Base-by-base conservation (phyloP, 345 rosid genomes). In the Eucalyptus urophylla region DNA sequence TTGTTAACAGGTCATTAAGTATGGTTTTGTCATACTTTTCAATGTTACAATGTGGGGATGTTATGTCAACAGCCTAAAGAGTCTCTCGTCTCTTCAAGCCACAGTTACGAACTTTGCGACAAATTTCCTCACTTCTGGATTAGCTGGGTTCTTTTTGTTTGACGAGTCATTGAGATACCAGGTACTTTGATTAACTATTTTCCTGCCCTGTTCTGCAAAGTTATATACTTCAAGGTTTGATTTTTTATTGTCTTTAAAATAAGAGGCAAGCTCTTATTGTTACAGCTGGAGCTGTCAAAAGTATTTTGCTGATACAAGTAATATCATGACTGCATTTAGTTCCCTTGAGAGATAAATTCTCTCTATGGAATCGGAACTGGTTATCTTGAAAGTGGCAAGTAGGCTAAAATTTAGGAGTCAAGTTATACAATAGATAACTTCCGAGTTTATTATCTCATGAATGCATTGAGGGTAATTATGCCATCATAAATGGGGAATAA, bases 11-110 rank as follows among this genome's bases (percentile, higher is more conserved):
- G 76, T 94, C 8, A n/a, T 95, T 17, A 94, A 90, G 89, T 96
- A 94, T 90, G 93, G 97, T 37, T 67, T 94, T 91, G 95, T 97
- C 81, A 91, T 95, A 80, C 31, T 95, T 4, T 96, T 95, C 89
- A 97, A 97, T 54, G 93, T 96, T 54, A 92, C 92, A 49, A 96
- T 97, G 98, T 97, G 99, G 99, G 98, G 95, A 88, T 97, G 98
- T 89, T 97, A 96, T 86, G 96, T 97, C 80, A 95, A 94, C 92
- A 97, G 99, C 93, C 94, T 97, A 49, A 96, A 93, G 93, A 95
- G 96, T 89, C 96, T 97, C n/a, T 96, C 97, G 3, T 96, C 99
- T 21, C 91, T 96, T 47, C 99, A 97, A 94, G 99, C 99, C 88
- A 96, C 98, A 0, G 97, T 95, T 37, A 95, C 98, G 6, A 97